These are phyloP conservation scores for Euclidium syriacum DNA, from an alignment of 345 rosid species.

Conservation along the genomic window DNA sequence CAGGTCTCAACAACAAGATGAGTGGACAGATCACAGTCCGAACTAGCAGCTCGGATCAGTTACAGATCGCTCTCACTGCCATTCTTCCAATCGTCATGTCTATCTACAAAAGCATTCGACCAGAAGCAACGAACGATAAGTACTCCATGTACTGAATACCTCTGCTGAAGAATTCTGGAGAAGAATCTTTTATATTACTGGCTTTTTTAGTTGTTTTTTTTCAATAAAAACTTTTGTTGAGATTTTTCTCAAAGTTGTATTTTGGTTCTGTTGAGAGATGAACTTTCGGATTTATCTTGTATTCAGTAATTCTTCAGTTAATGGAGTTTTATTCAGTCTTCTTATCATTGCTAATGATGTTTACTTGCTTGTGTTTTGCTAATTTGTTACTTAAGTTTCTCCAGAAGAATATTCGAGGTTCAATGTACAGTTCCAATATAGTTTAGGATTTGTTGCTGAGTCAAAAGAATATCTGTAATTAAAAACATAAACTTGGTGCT, in stretches of 20 bases:
- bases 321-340: constrained; percentile 1
- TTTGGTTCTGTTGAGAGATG: constrained; percentile 35
- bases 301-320: constrained; percentile 24
- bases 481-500: not conserved
- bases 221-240: constrained; percentile 32
- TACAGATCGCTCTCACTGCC: constrained; percentile 77
- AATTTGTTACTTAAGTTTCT: no score
- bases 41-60: constrained; percentile 88
- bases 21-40: constrained; percentile 77
- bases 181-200: constrained; percentile 17
- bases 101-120: constrained; percentile 65
- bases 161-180: constrained; percentile 6
- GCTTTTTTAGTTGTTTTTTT: constrained; percentile 10
- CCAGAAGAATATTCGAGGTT: no score
- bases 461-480: not conserved
- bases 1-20: constrained; percentile 90
- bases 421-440: no score
- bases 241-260: constrained; percentile 25
- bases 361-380: no score
- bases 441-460: no score
- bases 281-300: constrained; percentile 27
- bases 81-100: constrained; percentile 67
- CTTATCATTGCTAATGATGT: not conserved
- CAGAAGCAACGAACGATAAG: constrained; percentile 48
- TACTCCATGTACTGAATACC: constrained; percentile 53